A percentile compares a stretch with the other conserved stretches of the same genome.
Conservation (phyloP, 73 alveolate genomes). For the Symbiodinium natans region DNA sequence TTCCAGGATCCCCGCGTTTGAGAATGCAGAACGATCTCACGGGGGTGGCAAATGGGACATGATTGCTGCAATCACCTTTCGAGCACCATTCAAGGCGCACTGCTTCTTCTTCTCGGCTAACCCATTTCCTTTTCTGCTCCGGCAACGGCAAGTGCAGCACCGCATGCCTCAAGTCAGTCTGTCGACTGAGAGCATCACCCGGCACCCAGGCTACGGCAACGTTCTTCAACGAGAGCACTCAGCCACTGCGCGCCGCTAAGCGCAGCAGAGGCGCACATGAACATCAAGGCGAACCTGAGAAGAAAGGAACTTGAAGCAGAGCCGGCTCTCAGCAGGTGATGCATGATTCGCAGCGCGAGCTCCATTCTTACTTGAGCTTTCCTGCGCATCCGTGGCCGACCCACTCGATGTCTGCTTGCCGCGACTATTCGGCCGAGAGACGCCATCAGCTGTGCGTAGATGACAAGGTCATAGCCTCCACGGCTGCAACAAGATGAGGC, state of each 20-base stretch:
- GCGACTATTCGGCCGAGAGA: too few relatives aligned
- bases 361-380: too few relatives aligned
- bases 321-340: too few relatives aligned
- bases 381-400: too few relatives aligned
- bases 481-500: too few relatives aligned
- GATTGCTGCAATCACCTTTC: not conserved
- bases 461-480: constrained; percentile 68
- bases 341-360: not conserved
- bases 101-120: not conserved
- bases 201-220: not conserved
- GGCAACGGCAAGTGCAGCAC: not conserved
- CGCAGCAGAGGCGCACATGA: not conserved
- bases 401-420: too few relatives aligned
- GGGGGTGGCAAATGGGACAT: not conserved
- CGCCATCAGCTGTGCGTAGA: constrained; percentile 16
- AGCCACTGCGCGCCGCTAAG: too few relatives aligned
- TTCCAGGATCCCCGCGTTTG: too few relatives aligned
- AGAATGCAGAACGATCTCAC: not conserved
- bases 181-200: not conserved
- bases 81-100: not conserved
- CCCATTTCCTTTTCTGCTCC: not conserved
- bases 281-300: not conserved
- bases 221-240: not conserved
- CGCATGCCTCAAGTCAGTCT: not conserved
- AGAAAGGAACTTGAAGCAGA: not conserved